Conservation (phyloP, 768 basidiomycete species). For the Scleroderma citrinum region DNA sequence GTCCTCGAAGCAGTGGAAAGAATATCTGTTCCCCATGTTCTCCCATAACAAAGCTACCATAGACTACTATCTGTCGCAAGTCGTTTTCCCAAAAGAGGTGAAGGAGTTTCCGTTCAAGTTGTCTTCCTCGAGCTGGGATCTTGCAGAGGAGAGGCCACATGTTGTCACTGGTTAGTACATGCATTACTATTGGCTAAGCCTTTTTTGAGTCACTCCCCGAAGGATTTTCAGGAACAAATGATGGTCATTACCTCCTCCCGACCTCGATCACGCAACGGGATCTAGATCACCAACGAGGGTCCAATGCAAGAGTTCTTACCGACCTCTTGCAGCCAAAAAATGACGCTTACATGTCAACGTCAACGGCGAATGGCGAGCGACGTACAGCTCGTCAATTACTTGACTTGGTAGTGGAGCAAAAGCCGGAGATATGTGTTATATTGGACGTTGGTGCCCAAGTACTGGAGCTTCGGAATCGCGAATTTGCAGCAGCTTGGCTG, state of each 20-base stretch:
- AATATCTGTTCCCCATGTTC: conserved; percentile 22
- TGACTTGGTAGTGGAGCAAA: conserved; percentile 22
- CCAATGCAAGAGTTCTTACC: not conserved
- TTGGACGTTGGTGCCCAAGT: conserved; percentile 50
- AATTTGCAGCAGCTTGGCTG: not conserved
- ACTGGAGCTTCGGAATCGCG: conserved; percentile 29
- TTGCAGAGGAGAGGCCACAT: conserved; percentile 22
- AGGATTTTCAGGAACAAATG: not conserved
- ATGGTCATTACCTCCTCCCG: conserved; percentile 1
- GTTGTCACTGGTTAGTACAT: conserved; percentile 13
- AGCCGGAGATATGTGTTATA: conserved; percentile 33
- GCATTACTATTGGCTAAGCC: not conserved
- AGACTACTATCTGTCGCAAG: conserved; percentile 31
- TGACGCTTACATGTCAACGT: not conserved
- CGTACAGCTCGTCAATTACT: conserved; percentile 19
- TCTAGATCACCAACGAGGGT: not conserved
- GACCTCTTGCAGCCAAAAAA: conserved; percentile 1
- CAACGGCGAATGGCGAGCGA: conserved; percentile 9
- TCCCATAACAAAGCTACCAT: conserved; percentile 24
- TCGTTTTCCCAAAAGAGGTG: conserved; percentile 34
- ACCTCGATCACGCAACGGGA: conserved; percentile 17
- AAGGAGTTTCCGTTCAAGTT: conserved; percentile 32
- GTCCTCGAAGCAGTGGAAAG: conserved; percentile 22
- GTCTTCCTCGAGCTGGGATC: conserved; percentile 32
- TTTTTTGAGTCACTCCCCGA: not conserved